Conservation (phyloP, 352 stramenopile genomes). For the Globisporangium emineosum region DNA sequence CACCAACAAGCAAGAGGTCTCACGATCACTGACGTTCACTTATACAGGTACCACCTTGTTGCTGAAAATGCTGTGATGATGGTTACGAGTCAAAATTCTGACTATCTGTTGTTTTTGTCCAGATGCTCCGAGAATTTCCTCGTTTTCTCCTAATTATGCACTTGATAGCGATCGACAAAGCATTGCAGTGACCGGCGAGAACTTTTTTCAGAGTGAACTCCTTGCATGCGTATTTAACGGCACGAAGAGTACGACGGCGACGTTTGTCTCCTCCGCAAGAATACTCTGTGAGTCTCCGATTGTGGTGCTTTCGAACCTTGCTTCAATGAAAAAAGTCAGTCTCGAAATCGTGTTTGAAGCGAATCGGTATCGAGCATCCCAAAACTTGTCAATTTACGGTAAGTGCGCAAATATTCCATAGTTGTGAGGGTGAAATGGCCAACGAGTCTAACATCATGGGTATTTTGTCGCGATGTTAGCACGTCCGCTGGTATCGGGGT, state of each 20-base stretch:
- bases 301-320: slow-evolving; percentile 1
- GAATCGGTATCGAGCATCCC: slow-evolving; percentile 5
- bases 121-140: slow-evolving; percentile 39
- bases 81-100: neutral
- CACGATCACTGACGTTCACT: slow-evolving; percentile 27
- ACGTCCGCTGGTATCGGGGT: slow-evolving; percentile 21
- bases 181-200: slow-evolving; percentile 28
- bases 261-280: slow-evolving; percentile 22
- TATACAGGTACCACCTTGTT: slow-evolving; percentile 41
- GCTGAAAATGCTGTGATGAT: neutral
- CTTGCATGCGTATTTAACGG: slow-evolving; percentile 43
- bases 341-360: slow-evolving; percentile 31
- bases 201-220: slow-evolving; percentile 30
- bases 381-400: slow-evolving; percentile 11
- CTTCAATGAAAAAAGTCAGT: slow-evolving; percentile 9
- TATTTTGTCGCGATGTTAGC: slow-evolving; percentile 17
- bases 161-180: slow-evolving; percentile 19
- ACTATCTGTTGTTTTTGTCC: slow-evolving; percentile 3
- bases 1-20: slow-evolving; percentile 59
- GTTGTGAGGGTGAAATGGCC: neutral
- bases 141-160: slow-evolving; percentile 26
- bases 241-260: slow-evolving; percentile 24
- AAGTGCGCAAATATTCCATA: neutral
- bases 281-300: slow-evolving; percentile 32
- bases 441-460: neutral